Conservation (phyloP, 176 grass and related monocot genomes). For the Typha latifolia region DNA sequence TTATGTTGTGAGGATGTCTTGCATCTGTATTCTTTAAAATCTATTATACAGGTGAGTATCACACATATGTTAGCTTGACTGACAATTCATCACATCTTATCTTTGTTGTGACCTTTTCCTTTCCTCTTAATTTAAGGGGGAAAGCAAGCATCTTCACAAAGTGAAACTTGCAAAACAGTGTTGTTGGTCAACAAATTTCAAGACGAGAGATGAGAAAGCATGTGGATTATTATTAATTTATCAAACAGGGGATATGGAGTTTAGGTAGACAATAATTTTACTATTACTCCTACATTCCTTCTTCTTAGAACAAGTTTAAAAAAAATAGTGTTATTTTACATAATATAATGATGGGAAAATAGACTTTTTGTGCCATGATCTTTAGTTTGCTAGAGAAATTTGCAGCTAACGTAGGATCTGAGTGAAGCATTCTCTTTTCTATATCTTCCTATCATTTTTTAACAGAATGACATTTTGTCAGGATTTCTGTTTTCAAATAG, state of each 20-base stretch:
- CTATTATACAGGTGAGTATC: conserved; percentile 45
- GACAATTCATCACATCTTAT: conserved; percentile 11
- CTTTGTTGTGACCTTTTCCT: conserved; percentile 13
- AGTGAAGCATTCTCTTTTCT: neutral
- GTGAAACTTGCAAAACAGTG: conserved; percentile 49
- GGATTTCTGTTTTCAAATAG: too few species aligned
- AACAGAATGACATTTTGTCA: too few species aligned
- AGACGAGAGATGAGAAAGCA: conserved; percentile 46
- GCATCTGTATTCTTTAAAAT: conserved; percentile 46
- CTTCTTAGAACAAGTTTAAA: neutral
- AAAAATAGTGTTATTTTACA: neutral
- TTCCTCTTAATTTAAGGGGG: conserved; percentile 36
- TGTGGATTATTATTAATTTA: conserved; percentile 65
- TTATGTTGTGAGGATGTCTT: conserved; percentile 60
- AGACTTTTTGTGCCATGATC: neutral
- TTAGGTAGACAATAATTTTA: conserved; percentile 41
- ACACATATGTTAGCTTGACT: conserved; percentile 11
- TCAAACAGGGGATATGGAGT: conserved; percentile 72
- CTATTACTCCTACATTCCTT: neutral
- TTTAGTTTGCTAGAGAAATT: neutral
- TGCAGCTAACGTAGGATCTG: neutral
- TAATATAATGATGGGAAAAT: neutral
- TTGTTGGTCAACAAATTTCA: conserved; percentile 72
- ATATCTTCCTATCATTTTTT: too few species aligned
- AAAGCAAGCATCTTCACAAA: conserved; percentile 45